Evolutionary conservation across 352 stramenopile genomes (phyloP).

Genomic region (Nothophytophthora sp.): DNA sequence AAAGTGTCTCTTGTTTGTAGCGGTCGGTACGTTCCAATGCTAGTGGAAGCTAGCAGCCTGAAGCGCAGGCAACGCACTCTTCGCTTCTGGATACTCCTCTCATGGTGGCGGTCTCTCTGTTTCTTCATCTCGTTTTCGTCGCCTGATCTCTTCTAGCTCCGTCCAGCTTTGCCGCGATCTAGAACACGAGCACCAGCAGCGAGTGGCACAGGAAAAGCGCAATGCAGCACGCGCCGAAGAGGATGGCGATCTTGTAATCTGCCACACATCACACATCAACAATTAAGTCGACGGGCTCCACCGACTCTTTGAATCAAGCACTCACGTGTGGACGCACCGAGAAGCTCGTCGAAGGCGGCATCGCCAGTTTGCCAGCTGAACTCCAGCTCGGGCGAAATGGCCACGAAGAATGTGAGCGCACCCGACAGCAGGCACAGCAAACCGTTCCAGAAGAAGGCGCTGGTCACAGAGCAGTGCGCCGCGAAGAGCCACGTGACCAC

Average conservation of each 20-base stretch:
- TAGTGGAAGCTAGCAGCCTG: no score
- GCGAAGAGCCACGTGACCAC: conserved; percentile 44
- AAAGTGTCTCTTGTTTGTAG: no score
- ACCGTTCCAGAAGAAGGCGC: conserved; percentile 75
- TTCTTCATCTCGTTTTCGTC: not conserved
- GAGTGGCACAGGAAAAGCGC: conserved; percentile 74
- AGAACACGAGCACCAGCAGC: conserved; percentile 51
- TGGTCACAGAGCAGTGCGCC: conserved; percentile 38
- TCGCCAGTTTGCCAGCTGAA: conserved; percentile 71
- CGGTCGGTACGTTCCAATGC: no score
- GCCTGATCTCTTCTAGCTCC: not conserved
- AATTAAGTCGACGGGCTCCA: not conserved
- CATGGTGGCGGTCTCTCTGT: no score
- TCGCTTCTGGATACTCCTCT: no score
- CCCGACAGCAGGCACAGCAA: conserved; percentile 56
- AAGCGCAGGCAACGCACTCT: no score
- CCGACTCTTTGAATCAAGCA: not conserved
- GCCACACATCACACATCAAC: conserved; percentile 7
- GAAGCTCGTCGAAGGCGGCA: conserved; percentile 55
- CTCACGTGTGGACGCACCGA: conserved; percentile 45
- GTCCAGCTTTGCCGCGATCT: conserved; percentile 10
- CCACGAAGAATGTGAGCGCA: conserved; percentile 60
- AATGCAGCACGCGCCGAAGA: conserved; percentile 55
- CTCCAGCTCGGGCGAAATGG: conserved; percentile 53
- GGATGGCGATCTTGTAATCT: conserved; percentile 89